Base-by-base conservation (phyloP, 768 basidiomycete genomes). In the Leccinum ochraceum region DNA sequence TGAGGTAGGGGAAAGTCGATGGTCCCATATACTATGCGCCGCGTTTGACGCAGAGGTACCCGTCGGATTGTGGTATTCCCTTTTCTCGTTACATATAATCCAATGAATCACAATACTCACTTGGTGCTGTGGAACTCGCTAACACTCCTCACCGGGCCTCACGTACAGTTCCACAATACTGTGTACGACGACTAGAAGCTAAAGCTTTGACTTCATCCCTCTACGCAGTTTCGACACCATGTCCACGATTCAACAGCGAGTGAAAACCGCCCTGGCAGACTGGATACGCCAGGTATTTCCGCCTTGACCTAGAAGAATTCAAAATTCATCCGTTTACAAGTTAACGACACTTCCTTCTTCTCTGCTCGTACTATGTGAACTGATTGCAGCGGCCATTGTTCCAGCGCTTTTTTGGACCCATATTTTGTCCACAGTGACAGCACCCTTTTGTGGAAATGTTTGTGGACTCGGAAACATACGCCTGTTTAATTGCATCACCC, bases 401-500 rank as follows among this genome's bases (percentile, higher is more conserved):
- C 39, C 39, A 17, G 6, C 37, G 0, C 16, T 39, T 17, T 8
- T 55, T 30, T 60, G 20, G 56, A 20, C 53, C 56, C 9, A 20
- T 9, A 10, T n/a, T 37, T 42, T 39, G 42, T 53, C 67, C 59
- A 66, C 53, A 46, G 39, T n/a, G 39, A 17, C 39, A 42, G 4
- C 39, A 9, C 59, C 46, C 30, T 13, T 59, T 56, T 14, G 30
- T 39, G 57, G 57, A 2, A 17, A n/a, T 39, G 28, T 26, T 20
- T 52, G 50, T 58, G 61, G 62, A 60, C 56, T 30, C 39, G 20
- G 53, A 46, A 26, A 17, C 9, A 13, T 30, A 30, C 8, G 30
- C 30, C 30, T 30, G 30, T 30, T 9, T 30, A 30, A 30, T 30
- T 30, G 30, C 30, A 30, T 9, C 44, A 22, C 54, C 4, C 1